A percentile compares a stretch with the other conserved stretches of the same genome.
Evolutionary conservation across 2,329 filamentous ascomycete species (phyloP).

Genomic region (Cytospora leucostoma): DNA sequence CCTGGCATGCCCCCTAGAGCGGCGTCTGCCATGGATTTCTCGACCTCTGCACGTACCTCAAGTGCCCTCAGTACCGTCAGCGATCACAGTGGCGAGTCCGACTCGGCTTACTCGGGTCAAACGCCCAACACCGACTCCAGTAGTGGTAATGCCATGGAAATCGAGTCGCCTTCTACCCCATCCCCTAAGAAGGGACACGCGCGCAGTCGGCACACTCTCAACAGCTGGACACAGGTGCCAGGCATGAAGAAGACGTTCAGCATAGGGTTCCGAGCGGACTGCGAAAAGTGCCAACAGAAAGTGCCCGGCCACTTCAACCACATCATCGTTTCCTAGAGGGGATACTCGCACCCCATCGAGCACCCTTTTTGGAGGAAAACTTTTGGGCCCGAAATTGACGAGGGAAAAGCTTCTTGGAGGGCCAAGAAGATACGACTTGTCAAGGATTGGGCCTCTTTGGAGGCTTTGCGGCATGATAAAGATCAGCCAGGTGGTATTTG

Average conservation of each 20-base stretch:
- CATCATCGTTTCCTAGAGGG: conserved; percentile 64
- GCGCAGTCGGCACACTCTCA: conserved; percentile 60
- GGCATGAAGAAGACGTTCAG: conserved; percentile 72
- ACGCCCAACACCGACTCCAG: conserved; percentile 17
- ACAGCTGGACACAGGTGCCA: conserved; percentile 58
- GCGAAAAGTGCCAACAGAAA: conserved; percentile 73
- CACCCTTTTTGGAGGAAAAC: conserved; percentile 16
- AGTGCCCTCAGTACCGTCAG: conserved; percentile 34
- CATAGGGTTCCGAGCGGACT: conserved; percentile 77
- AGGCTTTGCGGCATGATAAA: not conserved
- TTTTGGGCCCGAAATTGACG: conserved; percentile 21
- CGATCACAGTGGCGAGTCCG: conserved; percentile 16
- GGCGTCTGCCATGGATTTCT: conserved; percentile 38
- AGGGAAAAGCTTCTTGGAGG: conserved; percentile 23
- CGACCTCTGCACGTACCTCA: conserved; percentile 29
- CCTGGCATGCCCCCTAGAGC: conserved; percentile 40
- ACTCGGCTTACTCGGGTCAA: conserved; percentile 16
- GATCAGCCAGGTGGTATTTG: not conserved
- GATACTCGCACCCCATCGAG: conserved; percentile 16
- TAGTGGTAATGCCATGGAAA: conserved; percentile 35
- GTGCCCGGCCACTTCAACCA: conserved; percentile 82
- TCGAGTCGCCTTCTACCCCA: conserved; percentile 49
- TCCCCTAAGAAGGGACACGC: conserved; percentile 56
- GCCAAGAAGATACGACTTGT: conserved; percentile 18
- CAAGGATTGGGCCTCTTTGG: not conserved